Evolutionary conservation across 352 stramenopile genomes (phyloP).

Genomic region (Pythium sukuiense): DNA sequence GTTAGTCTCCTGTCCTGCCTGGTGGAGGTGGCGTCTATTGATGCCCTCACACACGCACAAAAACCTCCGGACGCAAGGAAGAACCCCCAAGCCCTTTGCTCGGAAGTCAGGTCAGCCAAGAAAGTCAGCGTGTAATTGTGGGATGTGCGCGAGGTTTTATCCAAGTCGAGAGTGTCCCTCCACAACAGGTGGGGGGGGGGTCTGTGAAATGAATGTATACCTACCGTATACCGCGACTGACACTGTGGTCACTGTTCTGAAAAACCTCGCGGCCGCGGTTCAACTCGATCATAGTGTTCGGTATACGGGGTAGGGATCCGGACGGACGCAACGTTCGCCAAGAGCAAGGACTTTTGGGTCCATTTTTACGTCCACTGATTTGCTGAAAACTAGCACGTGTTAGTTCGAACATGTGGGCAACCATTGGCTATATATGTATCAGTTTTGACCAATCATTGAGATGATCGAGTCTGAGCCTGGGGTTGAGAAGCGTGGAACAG

Average conservation of each 20-base stretch:
- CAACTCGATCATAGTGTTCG: neutral
- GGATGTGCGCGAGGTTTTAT: constrained; percentile 8
- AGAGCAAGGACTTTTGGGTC: constrained; percentile 6
- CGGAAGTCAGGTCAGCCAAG: constrained; percentile 10
- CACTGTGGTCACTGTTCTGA: neutral
- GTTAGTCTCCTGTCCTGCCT: constrained; percentile 4
- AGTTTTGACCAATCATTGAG: neutral
- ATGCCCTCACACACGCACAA: constrained; percentile 3
- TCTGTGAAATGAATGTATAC: neutral
- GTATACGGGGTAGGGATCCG: neutral
- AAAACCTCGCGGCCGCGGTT: neutral
- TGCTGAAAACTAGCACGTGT: neutral
- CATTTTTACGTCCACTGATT: neutral
- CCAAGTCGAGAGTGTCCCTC: neutral
- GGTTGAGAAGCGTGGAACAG: constrained; percentile 1
- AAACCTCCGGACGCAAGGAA: constrained; percentile 3
- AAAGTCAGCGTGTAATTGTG: constrained; percentile 22
- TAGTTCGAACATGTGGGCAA: neutral
- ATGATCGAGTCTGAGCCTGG: neutral
- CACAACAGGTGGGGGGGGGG: neutral
- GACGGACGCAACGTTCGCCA: constrained; percentile 1
- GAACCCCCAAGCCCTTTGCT: constrained; percentile 1
- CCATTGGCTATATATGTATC: neutral
- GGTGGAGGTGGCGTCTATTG: constrained; percentile 1
- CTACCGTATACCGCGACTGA: neutral